Evolutionary conservation across 2,329 filamentous ascomycete genomes (phyloP).

Genomic region (Ophiostoma tasmaniense): DNA sequence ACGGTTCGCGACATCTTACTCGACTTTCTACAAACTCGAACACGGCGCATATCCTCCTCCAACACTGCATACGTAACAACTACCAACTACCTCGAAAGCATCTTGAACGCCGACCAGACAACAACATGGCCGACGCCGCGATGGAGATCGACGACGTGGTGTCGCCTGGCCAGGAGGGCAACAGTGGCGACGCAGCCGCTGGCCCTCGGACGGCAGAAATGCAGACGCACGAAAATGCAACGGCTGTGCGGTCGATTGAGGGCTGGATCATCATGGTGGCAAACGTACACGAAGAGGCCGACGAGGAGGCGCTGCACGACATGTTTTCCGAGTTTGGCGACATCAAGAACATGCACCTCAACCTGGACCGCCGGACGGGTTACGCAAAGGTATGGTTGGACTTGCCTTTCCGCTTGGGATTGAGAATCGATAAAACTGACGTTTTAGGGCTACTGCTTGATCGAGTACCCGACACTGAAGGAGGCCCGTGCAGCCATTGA

Average conservation of each 20-base stretch:
- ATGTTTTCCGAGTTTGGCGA: conserved; percentile 77
- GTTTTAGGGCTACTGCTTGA: conserved; percentile 70
- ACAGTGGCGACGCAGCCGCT: not conserved
- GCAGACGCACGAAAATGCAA: conserved; percentile 64
- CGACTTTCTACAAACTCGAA: not conserved
- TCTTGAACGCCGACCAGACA: not conserved
- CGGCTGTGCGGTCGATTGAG: conserved; percentile 77
- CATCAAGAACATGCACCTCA: conserved; percentile 80
- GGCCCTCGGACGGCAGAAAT: conserved; percentile 41
- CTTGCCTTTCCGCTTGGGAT: not conserved
- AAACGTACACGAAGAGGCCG: conserved; percentile 80
- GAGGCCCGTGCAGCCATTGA: conserved; percentile 78
- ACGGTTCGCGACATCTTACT: not conserved
- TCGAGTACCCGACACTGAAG: conserved; percentile 71
- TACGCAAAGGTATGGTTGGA: conserved; percentile 63
- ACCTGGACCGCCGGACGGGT: conserved; percentile 71
- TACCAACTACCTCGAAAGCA: not conserved
- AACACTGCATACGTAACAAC: not conserved
- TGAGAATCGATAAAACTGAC: not conserved
- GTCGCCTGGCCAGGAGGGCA: conserved; percentile 11
- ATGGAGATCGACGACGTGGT: conserved; percentile 31
- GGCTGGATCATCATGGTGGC: conserved; percentile 84
- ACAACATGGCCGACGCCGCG: conserved; percentile 23
- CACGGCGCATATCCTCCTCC: not conserved
- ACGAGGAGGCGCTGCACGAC: conserved; percentile 74